Evolutionary conservation across 257 asterid species (phyloP), one percentile per base, ranked within the genome.

Genomic region (Jasminum sambac): DNA sequence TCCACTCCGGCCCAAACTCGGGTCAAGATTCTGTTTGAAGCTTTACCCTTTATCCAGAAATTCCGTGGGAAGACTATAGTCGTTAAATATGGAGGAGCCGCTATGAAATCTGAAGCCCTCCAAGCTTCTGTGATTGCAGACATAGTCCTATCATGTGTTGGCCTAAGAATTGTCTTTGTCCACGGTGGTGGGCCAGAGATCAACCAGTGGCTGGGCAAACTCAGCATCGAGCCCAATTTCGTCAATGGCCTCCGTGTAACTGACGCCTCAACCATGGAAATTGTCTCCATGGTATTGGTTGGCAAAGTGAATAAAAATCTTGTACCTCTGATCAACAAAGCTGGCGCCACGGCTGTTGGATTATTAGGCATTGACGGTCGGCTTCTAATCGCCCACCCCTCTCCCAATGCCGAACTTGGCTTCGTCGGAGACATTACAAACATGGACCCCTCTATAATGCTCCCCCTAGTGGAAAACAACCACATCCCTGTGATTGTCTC

Each of bases 101-200:
- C 94, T 0, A 90, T 86, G 96, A 88, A 85, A 68, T 83, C 92
- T 2, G 90, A 90, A 84, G 90, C 84, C 39, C 94, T 88, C 70
- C 91, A 86, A 72, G 91, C 96, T 3, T 88, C 96, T n/a, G 97
- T 90, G 8, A 90, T 90, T 61, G 86, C 86, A 30, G 96, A 90
- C 69, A 62, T 90, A 14, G 95, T 90, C 50, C 96, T 91, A 52
- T 88, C 97, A 0, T 89, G 95, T 73, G 97, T 87, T 5, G 95
- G 96, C 61, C 77, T 90, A 7, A 90, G 84, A 25, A 89, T 89
- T n/a, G 95, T 89, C 42, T 85, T 88, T 30, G 96, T 91, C 36
- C 96, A 87, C 8, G 95, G 92, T 24, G 97, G 96, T 13, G 96
- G 97, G 55, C 96, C 96, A 0, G 92, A 89, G 76, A 91, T 89